These are phyloP conservation scores for Coniochaeta ligniaria DNA, from an alignment of 2,329 filamentous ascomycete species.

Conservation along the genomic window DNA sequence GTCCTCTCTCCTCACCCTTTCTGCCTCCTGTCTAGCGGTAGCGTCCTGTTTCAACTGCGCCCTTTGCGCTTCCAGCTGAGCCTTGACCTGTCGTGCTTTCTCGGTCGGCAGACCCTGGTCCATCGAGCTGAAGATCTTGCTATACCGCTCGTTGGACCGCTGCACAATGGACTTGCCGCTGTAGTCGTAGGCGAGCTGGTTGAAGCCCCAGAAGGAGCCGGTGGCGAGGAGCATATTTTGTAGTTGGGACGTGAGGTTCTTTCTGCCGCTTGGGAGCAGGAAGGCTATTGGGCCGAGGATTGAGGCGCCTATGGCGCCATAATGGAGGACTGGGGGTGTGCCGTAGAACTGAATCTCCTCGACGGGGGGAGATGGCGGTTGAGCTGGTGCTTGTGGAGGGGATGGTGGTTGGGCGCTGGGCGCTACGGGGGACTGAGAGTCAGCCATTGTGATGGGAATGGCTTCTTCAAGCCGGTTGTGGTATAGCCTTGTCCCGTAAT, in stretches of 20 bases:
- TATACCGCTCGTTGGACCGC: constrained; percentile 36
- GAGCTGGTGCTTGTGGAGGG: constrained; percentile 7
- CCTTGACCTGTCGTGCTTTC: constrained; percentile 38
- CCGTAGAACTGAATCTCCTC: constrained; percentile 1
- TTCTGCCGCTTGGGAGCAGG: constrained; percentile 9
- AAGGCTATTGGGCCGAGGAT: constrained; percentile 37
- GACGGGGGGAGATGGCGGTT: neutral
- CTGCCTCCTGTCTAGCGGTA: constrained; percentile 8
- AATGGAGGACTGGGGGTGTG: constrained; percentile 32
- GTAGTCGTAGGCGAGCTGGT: constrained; percentile 50
- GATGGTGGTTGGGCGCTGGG: neutral
- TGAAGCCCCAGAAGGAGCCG: constrained; percentile 44
- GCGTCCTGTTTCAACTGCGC: constrained; percentile 28
- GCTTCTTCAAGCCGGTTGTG: neutral
- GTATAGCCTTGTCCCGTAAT: neutral
- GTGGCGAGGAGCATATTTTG: constrained; percentile 42
- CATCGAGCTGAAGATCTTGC: constrained; percentile 27
- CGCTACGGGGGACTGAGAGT: neutral
- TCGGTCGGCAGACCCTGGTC: constrained; percentile 43
- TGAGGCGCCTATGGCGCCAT: constrained; percentile 38
- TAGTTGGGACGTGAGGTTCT: constrained; percentile 13
- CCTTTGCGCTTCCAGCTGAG: constrained; percentile 38
- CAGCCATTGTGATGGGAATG: neutral
- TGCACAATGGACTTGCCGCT: constrained; percentile 44
- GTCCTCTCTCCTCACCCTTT: constrained; percentile 11